Evolutionary conservation across 2,329 filamentous ascomycete genomes (phyloP), one percentile per base, ranked within the genome.

Genomic region (Cryoendolithus antarcticus): DNA sequence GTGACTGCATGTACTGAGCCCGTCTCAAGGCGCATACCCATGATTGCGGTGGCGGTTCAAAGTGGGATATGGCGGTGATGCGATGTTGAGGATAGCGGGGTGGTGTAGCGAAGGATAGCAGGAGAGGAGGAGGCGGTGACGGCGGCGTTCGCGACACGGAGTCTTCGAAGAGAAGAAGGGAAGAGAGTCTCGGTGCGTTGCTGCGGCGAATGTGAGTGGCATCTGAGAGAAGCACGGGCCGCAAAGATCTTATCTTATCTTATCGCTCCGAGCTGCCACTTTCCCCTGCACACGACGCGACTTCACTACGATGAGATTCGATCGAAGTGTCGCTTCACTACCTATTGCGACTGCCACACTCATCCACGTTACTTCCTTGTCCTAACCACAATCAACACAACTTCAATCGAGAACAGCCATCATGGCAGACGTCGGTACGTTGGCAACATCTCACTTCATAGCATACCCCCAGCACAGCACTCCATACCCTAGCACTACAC

Each of bases 141-240:
- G 49, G 43, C 40, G 54, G 47, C 46, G 41, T 51, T 53, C 50
- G 32, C 45, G 57, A 60, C 57, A 54, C 57, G 56, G 57, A 59
- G 58, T 61, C 58, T 50, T 57, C 48, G 54, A 47, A 47, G 48
- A 50, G 9, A 51, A 50, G 43, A 44, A 53, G 51, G 44, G 32
- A 43, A 43, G 39, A 39, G 38, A 38, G 35, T 32, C 27, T 30
- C 35, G 27, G 35, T 37, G 32, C 15, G 27, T 30, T 13, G 24
- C 13, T 34, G 19, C 19, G n/a, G 33, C 11, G 19, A 34, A 34
- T 4, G 12, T 9, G 13, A 6, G 32, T 33, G 15, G 15, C 15
- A 19, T 19, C 15, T 19, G 15, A 19, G 15, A 19, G 15, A 19
- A 19, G 15, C 15, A 19, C 15, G 15, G 15, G 15, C 15, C 15